Evolutionary conservation across 176 grass and related monocot species (phyloP).

Genomic region (Avena atlantica): DNA sequence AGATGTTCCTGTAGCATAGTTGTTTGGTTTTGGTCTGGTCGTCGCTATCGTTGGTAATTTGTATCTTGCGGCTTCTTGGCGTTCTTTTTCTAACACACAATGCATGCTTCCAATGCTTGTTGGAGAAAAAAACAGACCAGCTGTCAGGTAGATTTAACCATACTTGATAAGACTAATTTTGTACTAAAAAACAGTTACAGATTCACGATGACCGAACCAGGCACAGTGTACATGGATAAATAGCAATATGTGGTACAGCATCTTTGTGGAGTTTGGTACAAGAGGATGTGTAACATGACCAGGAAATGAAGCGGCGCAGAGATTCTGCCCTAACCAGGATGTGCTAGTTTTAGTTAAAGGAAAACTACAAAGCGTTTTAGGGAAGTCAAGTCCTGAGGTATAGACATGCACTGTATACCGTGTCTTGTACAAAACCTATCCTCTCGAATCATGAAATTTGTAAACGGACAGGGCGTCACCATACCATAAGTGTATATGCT

Average conservation of each 20-base stretch:
- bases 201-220: background rate
- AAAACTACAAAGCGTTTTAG: background rate
- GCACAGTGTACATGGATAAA: background rate
- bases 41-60: background rate
- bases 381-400: background rate
- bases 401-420: background rate
- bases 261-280: background rate
- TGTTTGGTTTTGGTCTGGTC: background rate
- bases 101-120: background rate
- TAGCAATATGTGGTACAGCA: background rate
- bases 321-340: background rate
- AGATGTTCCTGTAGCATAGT: background rate
- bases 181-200: background rate
- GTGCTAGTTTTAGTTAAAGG: background rate
- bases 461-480: background rate
- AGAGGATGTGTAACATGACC: background rate
- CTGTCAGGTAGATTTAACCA: background rate
- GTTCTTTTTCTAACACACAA: background rate
- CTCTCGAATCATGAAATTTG: background rate
- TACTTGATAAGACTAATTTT: background rate
- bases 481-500: slow-evolving; percentile 5
- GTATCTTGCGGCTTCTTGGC: background rate
- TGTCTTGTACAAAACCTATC: background rate
- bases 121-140: background rate
- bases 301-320: background rate